Evolutionary conservation across 768 basidiomycete species (phyloP), one percentile per base, ranked within the genome.

Genomic region (Tephrocybe sp.): DNA sequence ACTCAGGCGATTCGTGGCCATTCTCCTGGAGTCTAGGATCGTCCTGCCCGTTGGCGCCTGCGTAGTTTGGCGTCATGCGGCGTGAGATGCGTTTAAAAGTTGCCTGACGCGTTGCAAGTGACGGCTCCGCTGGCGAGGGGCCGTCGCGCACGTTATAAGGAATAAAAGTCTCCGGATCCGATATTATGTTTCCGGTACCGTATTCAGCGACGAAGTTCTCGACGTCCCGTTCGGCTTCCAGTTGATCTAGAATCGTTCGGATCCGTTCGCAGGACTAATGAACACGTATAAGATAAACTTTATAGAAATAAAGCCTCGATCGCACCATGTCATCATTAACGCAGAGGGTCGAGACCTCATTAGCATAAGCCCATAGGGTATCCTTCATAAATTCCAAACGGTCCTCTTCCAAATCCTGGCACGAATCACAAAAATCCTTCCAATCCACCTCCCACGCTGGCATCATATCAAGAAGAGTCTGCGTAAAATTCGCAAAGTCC

Each of bases 361-460:
- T 99, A 0, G 96, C 95, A 64, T 92, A 98, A 5, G 84, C 79
- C 96, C 97, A 99, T 57, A 97, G 75, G 47, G 86, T 88, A 65
- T 95, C 92, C 71, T 96, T 98, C 74, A 90, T 83, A 65, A 95
- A 89, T 53, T 95, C 93, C 65, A 94, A 68, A 21, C 97, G 80
- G 47, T 98, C 97, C 60, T 98, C 95, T 60, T 99, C 97, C 36
- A 97, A 69, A 72, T 99, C 97, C 69, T 99, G 97, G 55, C 90
- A 92, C n/a, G 81, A 79, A 68, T 99, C 97, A 63, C 93, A 98
- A 69, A 95, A 98, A 11, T 75, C 75, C 68, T 91, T 95, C 95
- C 95, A 99, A 44, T 94, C 88, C 52, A 75, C 73, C 64, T 98
- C 95, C 96, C 95, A 98, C 56, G 83, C 83, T 19, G 73, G 77